Evolutionary conservation across 2,329 filamentous ascomycete genomes (phyloP), one percentile per base, ranked within the genome.

Genomic region (Cyanodermella asteris): DNA sequence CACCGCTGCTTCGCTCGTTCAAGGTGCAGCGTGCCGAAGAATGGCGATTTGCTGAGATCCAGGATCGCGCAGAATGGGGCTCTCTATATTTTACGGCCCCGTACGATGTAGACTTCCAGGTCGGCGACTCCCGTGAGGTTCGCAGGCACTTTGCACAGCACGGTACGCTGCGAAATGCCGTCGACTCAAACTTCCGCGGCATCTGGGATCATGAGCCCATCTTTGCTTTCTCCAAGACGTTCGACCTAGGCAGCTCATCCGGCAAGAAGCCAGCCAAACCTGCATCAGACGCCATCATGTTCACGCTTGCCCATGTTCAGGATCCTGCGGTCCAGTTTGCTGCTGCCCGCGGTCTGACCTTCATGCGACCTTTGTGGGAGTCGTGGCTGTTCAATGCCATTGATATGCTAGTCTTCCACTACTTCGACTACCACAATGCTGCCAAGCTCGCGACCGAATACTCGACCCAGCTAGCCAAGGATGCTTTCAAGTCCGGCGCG

Each of bases 31-130:
- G 51, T 29, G 40, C 50, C 25, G 44, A 37, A 4, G 64, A 84
- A 45, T 56, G 72, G 42, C 53, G 76, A n/a, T 63, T 87, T 27
- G 76, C 72, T 1, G 80, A 90, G 45, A 61, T 61, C 28, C 50
- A 50, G 21, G 80, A 90, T 38, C 71, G 72, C 21, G 64, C 73
- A 1, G 78, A 90, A 61, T 90, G 80, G 80, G 80, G 80, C 4
- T 72, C 68, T 15, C 46, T 90, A 29, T 64, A 77, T 45, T 78
- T 90, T 42, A 72, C 72, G 13, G 77, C 59, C 2, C 75, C 78
- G 13, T 12, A 56, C 34, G 61, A 72, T 40, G 65, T 64, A 11
- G 55, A 61, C 14, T 71, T 82, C 41, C 68, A 84, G 47, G 65
- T 64, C 33, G 78, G 76, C 16, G 68, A 66, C 12, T 74, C 77